phyloP scores from a whole-genome alignment of 768 basidiomycete genomes.

The Peribolospora kevripleyi region DNA sequence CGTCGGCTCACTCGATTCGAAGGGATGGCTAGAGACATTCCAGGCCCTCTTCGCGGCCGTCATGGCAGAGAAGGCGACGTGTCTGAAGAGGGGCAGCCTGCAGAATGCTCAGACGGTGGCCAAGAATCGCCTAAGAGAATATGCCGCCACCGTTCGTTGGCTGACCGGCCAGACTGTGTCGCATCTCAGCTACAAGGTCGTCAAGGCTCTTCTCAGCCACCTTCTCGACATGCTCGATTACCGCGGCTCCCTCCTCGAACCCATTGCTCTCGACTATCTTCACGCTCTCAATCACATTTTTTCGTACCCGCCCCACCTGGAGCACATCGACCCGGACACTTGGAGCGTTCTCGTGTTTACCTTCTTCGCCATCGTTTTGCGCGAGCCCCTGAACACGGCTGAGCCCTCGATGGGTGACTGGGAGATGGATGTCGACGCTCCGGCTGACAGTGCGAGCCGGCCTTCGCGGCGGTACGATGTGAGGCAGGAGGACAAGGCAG shows the following conservation, averaged over 20 bases:
- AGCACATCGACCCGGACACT: conserved; percentile 35
- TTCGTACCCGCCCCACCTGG: conserved; percentile 47
- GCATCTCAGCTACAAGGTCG: conserved; percentile 31
- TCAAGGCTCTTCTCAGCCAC: conserved; percentile 38
- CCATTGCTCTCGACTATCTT: conserved; percentile 53
- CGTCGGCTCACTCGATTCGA: too few species aligned
- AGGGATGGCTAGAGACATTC: conserved; percentile 39
- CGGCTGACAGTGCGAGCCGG: too few species aligned
- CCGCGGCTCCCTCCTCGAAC: conserved; percentile 31
- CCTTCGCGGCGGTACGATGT: too few species aligned
- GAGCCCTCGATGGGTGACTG: conserved; percentile 9
- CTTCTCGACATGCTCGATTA: conserved; percentile 36
- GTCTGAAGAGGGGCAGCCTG: conserved; percentile 22
- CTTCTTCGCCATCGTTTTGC: conserved; percentile 53
- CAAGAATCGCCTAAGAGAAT: conserved; percentile 36
- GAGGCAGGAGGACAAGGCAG: too few species aligned
- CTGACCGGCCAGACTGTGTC: conserved; percentile 39
- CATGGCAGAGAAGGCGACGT: conserved; percentile 33
- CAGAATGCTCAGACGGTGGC: conserved; percentile 23
- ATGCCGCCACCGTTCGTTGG: conserved; percentile 44
- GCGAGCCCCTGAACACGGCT: conserved; percentile 25
- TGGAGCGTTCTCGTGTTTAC: conserved; percentile 51
- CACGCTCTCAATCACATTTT: conserved; percentile 48
- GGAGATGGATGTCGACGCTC: conserved; percentile 13
- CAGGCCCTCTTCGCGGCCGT: conserved; percentile 48